Evolutionary conservation across 164 flowering plant genomes (phyloP), one percentile per base, ranked within the genome.

Genomic region (Umbellularia californica): DNA sequence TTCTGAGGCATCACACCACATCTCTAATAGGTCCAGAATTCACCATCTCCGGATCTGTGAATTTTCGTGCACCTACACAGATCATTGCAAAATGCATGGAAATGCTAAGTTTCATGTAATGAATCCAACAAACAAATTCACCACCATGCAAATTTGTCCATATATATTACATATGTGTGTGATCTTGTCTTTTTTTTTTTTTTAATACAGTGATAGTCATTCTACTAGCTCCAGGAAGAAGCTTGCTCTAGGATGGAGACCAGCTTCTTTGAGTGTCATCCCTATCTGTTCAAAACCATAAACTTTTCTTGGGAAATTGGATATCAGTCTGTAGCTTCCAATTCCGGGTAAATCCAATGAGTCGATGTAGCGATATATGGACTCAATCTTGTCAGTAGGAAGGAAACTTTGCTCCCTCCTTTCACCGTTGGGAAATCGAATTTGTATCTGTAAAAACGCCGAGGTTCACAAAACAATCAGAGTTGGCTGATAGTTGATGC

Each of bases 351-450:
- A 24, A n/a, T 80, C 82, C 69, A 88, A 74, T 55, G 92, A 89
- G 75, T 92, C 90, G 1, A 92, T 82, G 80, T 82, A 88, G 71
- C 78, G 67, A 77, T 85, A 92, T n/a, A 92, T 70, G 22, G 89
- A 79, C 70, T 81, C 80, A 60, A 92, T 80, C 58, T 86, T 88
- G 72, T 86, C 93, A 6, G 79, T 81, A 76, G 80, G 24, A 27
- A 68, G 69, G 80, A 90, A 92, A 74, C 86, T 85, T 5, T 79
- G 84, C 78, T 87, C 91, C 76, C 78, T 87, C 78, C 88, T 85
- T 78, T 89, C 92, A 2, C 97, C 97, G 27, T 84, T 86, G 0
- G 94, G 94, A 78, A 92, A 90, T 63, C 93, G 79, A 67, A 92
- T 76, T 76, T 85, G 68, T 76, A 92, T 86, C 97, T 91, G 86